Evolutionary conservation across 2,329 filamentous ascomycete species (phyloP), one percentile per base, ranked within the genome.

Genomic region (Fusarium luffae): DNA sequence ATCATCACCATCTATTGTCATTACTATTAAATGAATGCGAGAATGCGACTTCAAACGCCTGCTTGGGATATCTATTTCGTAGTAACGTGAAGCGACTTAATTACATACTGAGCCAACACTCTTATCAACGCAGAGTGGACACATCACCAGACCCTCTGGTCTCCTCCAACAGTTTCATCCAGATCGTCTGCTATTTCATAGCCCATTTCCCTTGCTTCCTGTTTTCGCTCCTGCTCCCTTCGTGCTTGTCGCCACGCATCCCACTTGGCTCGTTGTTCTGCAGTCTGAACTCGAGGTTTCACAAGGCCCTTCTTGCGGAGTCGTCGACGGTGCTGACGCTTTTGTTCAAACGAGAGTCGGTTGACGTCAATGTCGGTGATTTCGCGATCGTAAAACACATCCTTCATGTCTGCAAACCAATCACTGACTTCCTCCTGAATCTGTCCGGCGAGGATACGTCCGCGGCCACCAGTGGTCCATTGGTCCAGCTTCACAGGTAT

Each of bases 401-500:
- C 87, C 49, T 79, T 77, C 8, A 82, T 63, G 30, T 89, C 86
- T 1, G 85, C 85, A 23, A 80, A 50, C 66, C 80, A 74, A 69
- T 89, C 87, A 9, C 78, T 77, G 3, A 82, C 66, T 37, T 86
- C 82, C 51, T 87, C 83, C 7, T 74, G 71, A 3, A 81, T 68
- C 44, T 77, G 75, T n/a, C 75, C 75, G 16, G 78, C 76, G 5
- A 83, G 44, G 3, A 68, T 71, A 40, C 85, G 84, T 7, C 85
- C 85, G 34, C 77, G 78, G 2, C 87, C 87, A 18, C 85, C 84
- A 0, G 85, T 86, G 11, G 81, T 74, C 88, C 88, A 90, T 70
- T 90, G 83, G 74, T 90, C 88, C 14, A 90, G 73, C 79, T 90
- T 90, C 59, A 88, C 84, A 5, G 88, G 88, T 47, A 90, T 81